A percentile compares a stretch with the other conserved stretches of the same genome.
phyloP scores from a whole-genome alignment of 1,284 basidiomycete species.

The Puccinia novopanici region DNA sequence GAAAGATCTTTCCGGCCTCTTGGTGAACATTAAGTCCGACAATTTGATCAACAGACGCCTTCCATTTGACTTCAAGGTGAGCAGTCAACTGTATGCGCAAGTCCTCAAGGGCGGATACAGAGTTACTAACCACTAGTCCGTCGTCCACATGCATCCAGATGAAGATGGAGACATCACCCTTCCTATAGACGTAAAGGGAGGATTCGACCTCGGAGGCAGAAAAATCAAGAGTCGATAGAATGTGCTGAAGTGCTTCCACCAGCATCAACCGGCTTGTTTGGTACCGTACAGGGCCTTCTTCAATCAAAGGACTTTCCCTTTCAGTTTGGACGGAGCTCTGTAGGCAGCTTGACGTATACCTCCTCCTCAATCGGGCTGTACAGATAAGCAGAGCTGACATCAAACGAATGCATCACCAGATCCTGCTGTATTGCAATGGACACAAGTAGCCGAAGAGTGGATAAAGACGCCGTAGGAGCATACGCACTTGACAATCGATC shows the following conservation, averaged over 20 bases:
- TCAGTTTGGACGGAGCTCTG: not conserved
- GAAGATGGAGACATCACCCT: not conserved
- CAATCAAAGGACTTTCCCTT: not conserved
- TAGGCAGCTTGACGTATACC: too few relatives aligned
- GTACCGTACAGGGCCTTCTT: constrained; percentile 12
- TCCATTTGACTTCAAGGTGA: constrained; percentile 12
- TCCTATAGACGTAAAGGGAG: constrained; percentile 4
- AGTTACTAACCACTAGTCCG: not conserved
- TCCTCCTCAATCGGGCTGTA: too few relatives aligned
- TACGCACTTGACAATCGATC: too few relatives aligned
- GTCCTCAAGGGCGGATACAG: too few relatives aligned
- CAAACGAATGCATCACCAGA: too few relatives aligned
- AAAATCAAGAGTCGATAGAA: not conserved
- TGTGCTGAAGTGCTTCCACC: not conserved
- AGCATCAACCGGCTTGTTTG: not conserved
- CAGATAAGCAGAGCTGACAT: too few relatives aligned
- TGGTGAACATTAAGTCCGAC: constrained; percentile 13
- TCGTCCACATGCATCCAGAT: constrained; percentile 28
- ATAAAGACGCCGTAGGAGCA: too few relatives aligned
- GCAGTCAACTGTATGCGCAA: not conserved
- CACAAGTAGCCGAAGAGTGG: too few relatives aligned
- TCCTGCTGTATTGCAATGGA: too few relatives aligned
- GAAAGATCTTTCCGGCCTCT: not conserved
- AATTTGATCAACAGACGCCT: not conserved
- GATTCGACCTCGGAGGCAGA: not conserved